Evolutionary conservation across 1,284 basidiomycete genomes (phyloP), one percentile per base, ranked within the genome.

Genomic region (Xanthoconium separans): DNA sequence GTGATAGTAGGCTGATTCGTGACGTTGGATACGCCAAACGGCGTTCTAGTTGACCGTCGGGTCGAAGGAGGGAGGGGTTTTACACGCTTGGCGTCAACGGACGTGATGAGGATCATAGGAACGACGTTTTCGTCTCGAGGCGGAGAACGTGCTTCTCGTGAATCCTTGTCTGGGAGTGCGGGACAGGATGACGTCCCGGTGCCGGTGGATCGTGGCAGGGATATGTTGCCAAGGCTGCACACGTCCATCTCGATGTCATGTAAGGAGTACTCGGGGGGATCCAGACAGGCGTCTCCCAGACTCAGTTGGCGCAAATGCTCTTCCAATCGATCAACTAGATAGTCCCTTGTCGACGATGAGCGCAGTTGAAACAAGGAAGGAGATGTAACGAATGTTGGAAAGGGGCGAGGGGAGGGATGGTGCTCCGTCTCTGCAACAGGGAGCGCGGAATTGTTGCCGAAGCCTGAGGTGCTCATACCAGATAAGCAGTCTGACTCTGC

Each of bases 91-190:
- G 67, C 59, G 13, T 56, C 65, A 15, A 57, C 65, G 33, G 65
- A 70, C 5, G 65, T 70, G 54, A 67, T 42, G 18, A 67, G 36
- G 41, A 67, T 68, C 52, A 49, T 57, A 1, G 65, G 65, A n/a
- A 62, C 48, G 20, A 30, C 24, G 4, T 54, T 50, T 30, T 63
- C 46, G n/a, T 53, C 41, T 18, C 33, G 13, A n/a, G 30, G 16
- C 3, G 40, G 30, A 29, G 30, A 29, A 20, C 2, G 6, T 2
- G 39, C 31, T 24, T 52, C 44, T 1, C 24, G 30, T 12, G 22
- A 7, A 33, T 36, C 45, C 3, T 18, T 18, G 6, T 36, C 43
- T 13, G 34, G 44, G 29, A 12, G 22, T 15, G 6, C 12, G 15
- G 9, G 36, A 18, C 41, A 7, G 7, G 61, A 41, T 33, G 51